These are phyloP conservation scores for Pythium aquatile DNA, from an alignment of 352 stramenopile genomes.

Conservation along the genomic window DNA sequence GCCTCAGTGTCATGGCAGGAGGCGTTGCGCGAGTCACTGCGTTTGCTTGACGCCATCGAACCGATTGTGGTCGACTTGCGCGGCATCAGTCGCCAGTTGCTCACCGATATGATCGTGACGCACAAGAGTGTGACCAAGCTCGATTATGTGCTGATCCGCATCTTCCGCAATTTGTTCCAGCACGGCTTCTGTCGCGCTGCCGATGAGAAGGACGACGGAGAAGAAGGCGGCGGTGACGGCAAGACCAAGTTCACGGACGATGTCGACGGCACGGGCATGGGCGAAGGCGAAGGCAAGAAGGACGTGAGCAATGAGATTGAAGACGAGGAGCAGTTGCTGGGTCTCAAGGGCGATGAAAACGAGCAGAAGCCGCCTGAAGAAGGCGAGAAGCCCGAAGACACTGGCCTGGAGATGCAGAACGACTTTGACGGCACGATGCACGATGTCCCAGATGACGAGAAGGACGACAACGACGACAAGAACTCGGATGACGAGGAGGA, in stretches of 20 bases:
- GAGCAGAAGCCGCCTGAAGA: conserved; percentile 66
- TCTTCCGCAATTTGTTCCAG: conserved; percentile 96
- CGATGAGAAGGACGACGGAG: conserved; percentile 73
- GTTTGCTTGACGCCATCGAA: conserved; percentile 59
- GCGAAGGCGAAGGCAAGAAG: conserved; percentile 98
- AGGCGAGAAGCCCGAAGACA: conserved; percentile 81
- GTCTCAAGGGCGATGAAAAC: conserved; percentile 92
- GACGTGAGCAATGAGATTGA: conserved; percentile 99
- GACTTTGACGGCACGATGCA: conserved; percentile 99
- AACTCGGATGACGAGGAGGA: conserved; percentile 94
- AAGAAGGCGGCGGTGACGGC: conserved; percentile 76
- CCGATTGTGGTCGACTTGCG: conserved; percentile 61
- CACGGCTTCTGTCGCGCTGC: conserved; percentile 93
- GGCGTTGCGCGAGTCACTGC: conserved; percentile 36
- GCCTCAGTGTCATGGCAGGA: conserved; percentile 19
- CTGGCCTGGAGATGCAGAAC: conserved; percentile 99
- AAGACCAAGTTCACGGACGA: conserved; percentile 98
- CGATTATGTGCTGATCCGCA: conserved; percentile 93
- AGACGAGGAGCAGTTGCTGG: conserved; percentile 99
- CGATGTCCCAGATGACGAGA: conserved; percentile 93
- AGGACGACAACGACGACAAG: conserved; percentile 83
- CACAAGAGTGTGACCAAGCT: conserved; percentile 95
- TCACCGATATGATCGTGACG: conserved; percentile 74
- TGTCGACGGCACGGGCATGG: conserved; percentile 99
- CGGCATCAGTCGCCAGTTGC: conserved; percentile 75